Evolutionary conservation across 257 asterid species (phyloP).

Genomic region (Solanum arcanum): DNA sequence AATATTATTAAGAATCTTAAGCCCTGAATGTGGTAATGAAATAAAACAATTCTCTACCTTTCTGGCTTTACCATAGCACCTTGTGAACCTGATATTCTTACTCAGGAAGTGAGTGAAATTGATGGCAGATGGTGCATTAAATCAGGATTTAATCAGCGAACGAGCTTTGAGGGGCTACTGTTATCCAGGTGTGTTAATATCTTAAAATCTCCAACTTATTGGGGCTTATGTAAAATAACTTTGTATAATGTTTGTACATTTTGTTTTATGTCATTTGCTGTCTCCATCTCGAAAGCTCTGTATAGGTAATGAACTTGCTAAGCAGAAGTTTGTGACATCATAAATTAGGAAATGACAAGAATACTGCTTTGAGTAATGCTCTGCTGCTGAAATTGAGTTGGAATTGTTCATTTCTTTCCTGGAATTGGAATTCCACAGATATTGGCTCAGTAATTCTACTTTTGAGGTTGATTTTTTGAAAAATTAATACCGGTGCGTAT

Average conservation of each 20-base stretch:
- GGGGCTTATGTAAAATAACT: background rate
- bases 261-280: background rate
- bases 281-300: background rate
- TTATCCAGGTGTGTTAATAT: constrained; percentile 61
- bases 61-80: background rate
- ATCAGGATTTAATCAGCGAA: constrained; percentile 31
- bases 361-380: background rate
- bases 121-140: constrained; percentile 95
- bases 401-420: background rate
- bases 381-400: background rate
- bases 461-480: background rate
- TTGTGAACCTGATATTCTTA: background rate
- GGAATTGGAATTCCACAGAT: background rate
- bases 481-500: background rate
- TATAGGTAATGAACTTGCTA: background rate
- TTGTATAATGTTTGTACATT: background rate
- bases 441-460: background rate
- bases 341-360: background rate
- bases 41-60: background rate
- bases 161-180: constrained; percentile 67
- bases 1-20: background rate
- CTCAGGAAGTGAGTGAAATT: constrained; percentile 60
- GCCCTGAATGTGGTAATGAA: background rate
- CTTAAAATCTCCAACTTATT: constrained; percentile 5
- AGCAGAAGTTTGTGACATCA: background rate